Evolutionary conservation across 169 alveolate species (phyloP).

Genomic region (Plasmodium billcollinsi): DNA sequence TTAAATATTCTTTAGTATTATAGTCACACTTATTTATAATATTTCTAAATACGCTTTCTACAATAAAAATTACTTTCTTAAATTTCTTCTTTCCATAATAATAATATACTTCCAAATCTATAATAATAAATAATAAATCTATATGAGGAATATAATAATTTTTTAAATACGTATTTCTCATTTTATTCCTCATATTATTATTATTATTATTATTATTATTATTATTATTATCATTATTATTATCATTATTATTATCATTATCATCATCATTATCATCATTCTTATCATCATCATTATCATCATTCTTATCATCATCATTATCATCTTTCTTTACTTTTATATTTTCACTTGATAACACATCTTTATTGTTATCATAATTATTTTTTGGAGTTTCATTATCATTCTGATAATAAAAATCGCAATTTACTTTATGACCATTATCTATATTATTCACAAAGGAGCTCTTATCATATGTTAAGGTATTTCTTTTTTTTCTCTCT

Average conservation of each 20-base stretch:
- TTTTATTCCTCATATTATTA: neutral
- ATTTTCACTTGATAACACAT: neutral
- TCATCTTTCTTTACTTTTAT: neutral
- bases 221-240: neutral
- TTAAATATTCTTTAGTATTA: slow-evolving; percentile 76
- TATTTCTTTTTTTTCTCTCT: too few relatives aligned
- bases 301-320: neutral
- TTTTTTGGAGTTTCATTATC: slow-evolving; percentile 28
- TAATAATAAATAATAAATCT: slow-evolving; percentile 56
- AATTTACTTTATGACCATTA: neutral
- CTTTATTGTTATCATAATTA: slow-evolving; percentile 4
- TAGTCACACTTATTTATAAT: slow-evolving; percentile 69
- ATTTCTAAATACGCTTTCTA: slow-evolving; percentile 30
- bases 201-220: neutral
- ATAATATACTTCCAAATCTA: slow-evolving; percentile 47
- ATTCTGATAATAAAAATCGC: slow-evolving; percentile 7
- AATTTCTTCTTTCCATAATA: slow-evolving; percentile 57
- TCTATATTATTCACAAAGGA: neutral
- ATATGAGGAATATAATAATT: slow-evolving; percentile 75
- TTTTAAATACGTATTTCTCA: slow-evolving; percentile 52
- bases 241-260: neutral
- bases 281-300: neutral
- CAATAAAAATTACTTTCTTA: slow-evolving; percentile 47
- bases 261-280: neutral
- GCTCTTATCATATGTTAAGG: too few relatives aligned